Base-by-base conservation (phyloP, 495 filamentous ascomycete species). In the Aspergillus sclerotioniger region DNA sequence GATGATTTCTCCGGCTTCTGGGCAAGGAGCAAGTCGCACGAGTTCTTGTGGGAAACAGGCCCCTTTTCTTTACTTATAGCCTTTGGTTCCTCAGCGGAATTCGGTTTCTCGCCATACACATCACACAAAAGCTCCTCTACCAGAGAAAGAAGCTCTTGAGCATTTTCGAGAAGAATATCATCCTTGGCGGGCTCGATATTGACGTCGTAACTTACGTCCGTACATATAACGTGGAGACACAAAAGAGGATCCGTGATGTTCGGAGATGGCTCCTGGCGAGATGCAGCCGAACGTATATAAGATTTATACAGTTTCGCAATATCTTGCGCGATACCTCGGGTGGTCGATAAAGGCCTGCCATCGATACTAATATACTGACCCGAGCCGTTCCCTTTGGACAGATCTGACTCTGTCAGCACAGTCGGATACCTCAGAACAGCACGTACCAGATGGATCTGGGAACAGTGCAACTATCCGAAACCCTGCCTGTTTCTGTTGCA, bases 121-220 rank as follows among this genome's bases (percentile, higher is more conserved):
- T 70, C 65, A 8, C 61, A 62, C 10, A 93, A 84, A 3, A 90
- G 66, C 0, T 63, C 62, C 47, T 87, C 82, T 3, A 87, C 77
- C 5, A 80, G 58, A 3, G 68, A 62, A 3, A 88, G 21, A 4
- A 96, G 54, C 3, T 60, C 3, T 0, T 82, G 67, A 29, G 84
- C 76, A 44, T 94, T 75, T 28, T 80, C 75, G 65, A 98, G 96
- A 0, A 96, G 53, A 2, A 97, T 82, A 68, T 96, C 87, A 60
- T 97, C 89, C 67, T 98, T 98, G 0, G 87, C 82, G 0, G 92
- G 92, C 64, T 98, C 92, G 52, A 98, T 79, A 63, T 96, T 98
- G 3, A 83, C 80, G 74, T 98, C 93, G 59, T 98, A 97, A 49
- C 79, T 87, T 13, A 81, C 84, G 5, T 66, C 68, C 1, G 87